Evolutionary conservation across 2,329 filamentous ascomycete species (phyloP).

Genomic region (Ceratocystis alfenasii): DNA sequence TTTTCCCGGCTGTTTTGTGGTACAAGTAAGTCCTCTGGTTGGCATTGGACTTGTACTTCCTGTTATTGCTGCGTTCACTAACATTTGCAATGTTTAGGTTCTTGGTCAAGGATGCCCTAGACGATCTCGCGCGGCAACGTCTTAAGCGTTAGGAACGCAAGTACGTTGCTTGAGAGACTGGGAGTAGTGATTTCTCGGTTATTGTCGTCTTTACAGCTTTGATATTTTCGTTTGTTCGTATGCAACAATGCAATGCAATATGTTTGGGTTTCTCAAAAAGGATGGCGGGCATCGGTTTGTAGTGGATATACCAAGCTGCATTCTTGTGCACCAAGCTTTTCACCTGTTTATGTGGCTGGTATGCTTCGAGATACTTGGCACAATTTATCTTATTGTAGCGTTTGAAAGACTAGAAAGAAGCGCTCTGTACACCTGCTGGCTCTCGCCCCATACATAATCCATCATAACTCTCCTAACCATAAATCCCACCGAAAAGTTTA

Average conservation of each 20-base stretch:
- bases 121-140: conserved; percentile 54
- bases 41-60: background rate
- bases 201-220: background rate
- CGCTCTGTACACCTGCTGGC: conserved; percentile 9
- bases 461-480: conserved; percentile 7
- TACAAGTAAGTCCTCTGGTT: conserved; percentile 66
- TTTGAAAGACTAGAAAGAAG: conserved; percentile 4
- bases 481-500: conserved; percentile 25
- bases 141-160: conserved; percentile 20
- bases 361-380: background rate
- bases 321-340: background rate
- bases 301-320: background rate
- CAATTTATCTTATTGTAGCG: background rate
- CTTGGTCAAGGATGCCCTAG: conserved; percentile 69
- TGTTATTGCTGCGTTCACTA: background rate
- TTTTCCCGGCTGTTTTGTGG: conserved; percentile 77
- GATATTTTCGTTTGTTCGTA: conserved; percentile 2
- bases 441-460: background rate
- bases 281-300: background rate
- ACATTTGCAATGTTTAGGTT: conserved; percentile 45
- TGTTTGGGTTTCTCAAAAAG: background rate
- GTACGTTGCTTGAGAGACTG: background rate
- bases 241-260: background rate
- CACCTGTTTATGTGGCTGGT: background rate
- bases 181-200: background rate